Conservation (phyloP, 345 rosid genomes). For the Eucalyptus curtisii region DNA sequence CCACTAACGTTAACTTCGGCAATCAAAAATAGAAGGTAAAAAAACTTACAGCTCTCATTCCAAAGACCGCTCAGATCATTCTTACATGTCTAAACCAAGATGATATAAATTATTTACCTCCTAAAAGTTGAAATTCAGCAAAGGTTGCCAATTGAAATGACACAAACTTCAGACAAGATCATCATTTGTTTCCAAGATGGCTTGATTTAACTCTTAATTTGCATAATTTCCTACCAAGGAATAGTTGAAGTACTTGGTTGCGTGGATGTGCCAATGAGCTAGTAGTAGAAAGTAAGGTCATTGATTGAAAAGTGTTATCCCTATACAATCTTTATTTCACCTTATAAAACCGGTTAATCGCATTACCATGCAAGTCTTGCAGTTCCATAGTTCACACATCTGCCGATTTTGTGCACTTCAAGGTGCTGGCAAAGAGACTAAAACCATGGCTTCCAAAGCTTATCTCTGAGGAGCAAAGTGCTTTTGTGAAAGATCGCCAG, state of each 20-base stretch:
- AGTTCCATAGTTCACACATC: accelerated
- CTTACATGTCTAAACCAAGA: neutral
- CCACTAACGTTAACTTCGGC: neutral
- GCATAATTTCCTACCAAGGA: neutral
- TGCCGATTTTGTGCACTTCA: accelerated
- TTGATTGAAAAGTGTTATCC: neutral
- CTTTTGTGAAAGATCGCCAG: too few species aligned
- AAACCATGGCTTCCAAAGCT: too few species aligned
- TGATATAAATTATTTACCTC: neutral
- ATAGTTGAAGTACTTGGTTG: neutral
- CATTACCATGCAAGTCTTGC: accelerated
- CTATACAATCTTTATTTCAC: too few species aligned
- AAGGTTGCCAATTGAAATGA: neutral
- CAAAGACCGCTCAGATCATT: neutral
- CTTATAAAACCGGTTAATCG: too few species aligned
- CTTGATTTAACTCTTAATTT: neutral
- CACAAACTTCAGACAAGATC: neutral
- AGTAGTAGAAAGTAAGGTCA: neutral
- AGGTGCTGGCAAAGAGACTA: too few species aligned
- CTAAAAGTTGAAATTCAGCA: neutral
- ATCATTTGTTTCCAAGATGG: neutral
- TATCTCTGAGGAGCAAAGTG: too few species aligned
- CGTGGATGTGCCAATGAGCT: neutral
- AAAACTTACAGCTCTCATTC: neutral
- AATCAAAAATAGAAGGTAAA: neutral